Percentiles rank a stretch among this genome's conserved stretches.
phyloP scores from a whole-genome alignment of 441 rosid species.

The Hura crepitans region DNA sequence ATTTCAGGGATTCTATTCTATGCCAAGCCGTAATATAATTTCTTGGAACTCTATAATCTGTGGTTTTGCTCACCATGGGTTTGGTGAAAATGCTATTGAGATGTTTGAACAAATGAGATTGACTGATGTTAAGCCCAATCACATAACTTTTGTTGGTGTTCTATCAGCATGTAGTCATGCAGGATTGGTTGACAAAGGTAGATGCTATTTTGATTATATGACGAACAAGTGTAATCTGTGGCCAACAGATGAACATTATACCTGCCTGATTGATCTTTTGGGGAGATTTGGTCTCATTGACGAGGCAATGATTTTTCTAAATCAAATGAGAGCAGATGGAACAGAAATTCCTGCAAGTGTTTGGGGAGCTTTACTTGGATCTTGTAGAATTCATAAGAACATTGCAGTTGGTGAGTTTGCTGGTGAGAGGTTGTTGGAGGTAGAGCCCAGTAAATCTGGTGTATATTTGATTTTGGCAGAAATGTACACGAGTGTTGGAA shows the following conservation, averaged over 20 bases:
- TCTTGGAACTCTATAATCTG: constrained; percentile 45
- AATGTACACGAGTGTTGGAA: constrained; percentile 12
- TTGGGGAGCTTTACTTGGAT: constrained; percentile 44
- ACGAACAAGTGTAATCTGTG: constrained; percentile 27
- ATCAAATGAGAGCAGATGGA: constrained; percentile 34
- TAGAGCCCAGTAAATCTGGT: constrained; percentile 12
- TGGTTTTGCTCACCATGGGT: constrained; percentile 39
- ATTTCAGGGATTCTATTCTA: constrained; percentile 31
- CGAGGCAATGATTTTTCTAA: constrained; percentile 36
- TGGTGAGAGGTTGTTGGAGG: constrained; percentile 15
- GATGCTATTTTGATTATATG: constrained; percentile 38
- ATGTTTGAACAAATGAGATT: constrained; percentile 37
- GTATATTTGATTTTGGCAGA: constrained; percentile 19
- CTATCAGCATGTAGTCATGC: constrained; percentile 43
- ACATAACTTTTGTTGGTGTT: constrained; percentile 36
- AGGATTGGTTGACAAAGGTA: constrained; percentile 40
- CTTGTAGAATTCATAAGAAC: constrained; percentile 23
- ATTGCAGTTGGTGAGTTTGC: constrained; percentile 15
- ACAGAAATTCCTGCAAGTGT: constrained; percentile 34
- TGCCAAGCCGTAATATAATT: constrained; percentile 35
- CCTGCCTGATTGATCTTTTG: constrained; percentile 38
- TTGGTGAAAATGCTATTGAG: constrained; percentile 33
- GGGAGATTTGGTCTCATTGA: constrained; percentile 39
- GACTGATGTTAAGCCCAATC: constrained; percentile 34
- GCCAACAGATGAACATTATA: constrained; percentile 36